These are phyloP conservation scores for Chlorella sp. DNA, from an alignment of 139 green algal species.

Conservation along the genomic window DNA sequence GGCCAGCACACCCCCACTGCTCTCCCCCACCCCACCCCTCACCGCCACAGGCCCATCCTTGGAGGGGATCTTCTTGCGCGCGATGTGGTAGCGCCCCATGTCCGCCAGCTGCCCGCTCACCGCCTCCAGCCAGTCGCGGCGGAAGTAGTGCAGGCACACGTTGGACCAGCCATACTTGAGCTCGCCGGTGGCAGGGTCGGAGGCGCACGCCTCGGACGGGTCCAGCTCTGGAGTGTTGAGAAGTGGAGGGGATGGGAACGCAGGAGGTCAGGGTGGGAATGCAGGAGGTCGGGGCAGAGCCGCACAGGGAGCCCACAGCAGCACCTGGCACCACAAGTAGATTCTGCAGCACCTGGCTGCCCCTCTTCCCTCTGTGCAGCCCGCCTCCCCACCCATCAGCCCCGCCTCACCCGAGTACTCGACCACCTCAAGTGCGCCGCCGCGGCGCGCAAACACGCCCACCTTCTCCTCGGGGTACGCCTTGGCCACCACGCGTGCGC, in stretches of 20 bases:
- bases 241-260: background rate
- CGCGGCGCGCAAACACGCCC: slow-evolving; percentile 75
- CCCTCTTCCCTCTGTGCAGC: no score
- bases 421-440: slow-evolving; percentile 75
- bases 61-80: slow-evolving; percentile 88
- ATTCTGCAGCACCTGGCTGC: background rate
- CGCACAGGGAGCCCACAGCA: no score
- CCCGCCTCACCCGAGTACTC: slow-evolving; percentile 78
- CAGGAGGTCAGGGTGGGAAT: background rate
- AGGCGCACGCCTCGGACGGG: slow-evolving; percentile 64
- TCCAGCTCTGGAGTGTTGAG: slow-evolving; percentile 70
- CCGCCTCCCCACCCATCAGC: background rate
- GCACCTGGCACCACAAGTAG: no score
- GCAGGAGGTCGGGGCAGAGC: no score
- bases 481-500: slow-evolving; percentile 82
- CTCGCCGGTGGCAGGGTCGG: slow-evolving; percentile 63
- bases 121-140: slow-evolving; percentile 73
- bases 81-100: slow-evolving; percentile 85
- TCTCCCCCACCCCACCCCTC: background rate
- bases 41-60: slow-evolving; percentile 56
- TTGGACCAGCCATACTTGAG: slow-evolving; percentile 93
- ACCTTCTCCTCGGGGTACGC: slow-evolving; percentile 85
- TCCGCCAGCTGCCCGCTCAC: slow-evolving; percentile 47
- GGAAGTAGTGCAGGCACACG: slow-evolving; percentile 98
- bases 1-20: no score